Base-by-base conservation (phyloP, 208 protist genomes). In the Porcisia hertigi region DNA sequence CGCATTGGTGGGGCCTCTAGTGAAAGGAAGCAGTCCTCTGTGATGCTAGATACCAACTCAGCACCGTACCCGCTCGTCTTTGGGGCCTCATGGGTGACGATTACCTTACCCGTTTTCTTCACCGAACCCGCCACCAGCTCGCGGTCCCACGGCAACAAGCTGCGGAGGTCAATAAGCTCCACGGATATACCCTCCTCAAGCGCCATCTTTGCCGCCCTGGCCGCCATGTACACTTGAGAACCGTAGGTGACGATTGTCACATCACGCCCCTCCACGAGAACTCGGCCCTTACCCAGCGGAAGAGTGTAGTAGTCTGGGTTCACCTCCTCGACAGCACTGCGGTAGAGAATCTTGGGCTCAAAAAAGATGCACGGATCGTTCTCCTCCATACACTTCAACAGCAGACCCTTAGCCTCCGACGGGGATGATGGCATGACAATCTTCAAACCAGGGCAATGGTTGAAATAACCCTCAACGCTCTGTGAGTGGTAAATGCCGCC, bases 401-500 rank as follows among this genome's bases (percentile, higher is more conserved):
- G 81, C 39, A 99, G 85, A 0, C 90, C 90, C 77, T 96, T 94
- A 18, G 92, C 89, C 67, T 96, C 92, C 4, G 86, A 86, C n/a
- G 92, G 90, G 5, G 90, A 86, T 6, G 80, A 89, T 9, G 92
- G 92, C 90, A 95, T 93, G 45, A 93, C 87, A 25, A 96, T 90
- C 71, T 94, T 95, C 60, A 96, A 59, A 25, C 98, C 98, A 20
- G 98, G 91, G 69, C 91, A 97, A 80, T 99, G 98, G 47, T 92
- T 94, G 84, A 99, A 99, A 86, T 96, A 99, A 18, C 94, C 96
- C 83, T 99, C 98, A 34, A 94, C 90, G 69, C 85, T 92, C 76
- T 99, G 98, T n/a, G 93, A 98, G 89, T 99, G 98, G 79, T 99
- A 99, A 70, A 96, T 91, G 52, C 98, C 98, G 54, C 98, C 98